Evolutionary conservation across 345 rosid genomes (phyloP), one percentile per base, ranked within the genome.

Genomic region (Syzygium aqueum): DNA sequence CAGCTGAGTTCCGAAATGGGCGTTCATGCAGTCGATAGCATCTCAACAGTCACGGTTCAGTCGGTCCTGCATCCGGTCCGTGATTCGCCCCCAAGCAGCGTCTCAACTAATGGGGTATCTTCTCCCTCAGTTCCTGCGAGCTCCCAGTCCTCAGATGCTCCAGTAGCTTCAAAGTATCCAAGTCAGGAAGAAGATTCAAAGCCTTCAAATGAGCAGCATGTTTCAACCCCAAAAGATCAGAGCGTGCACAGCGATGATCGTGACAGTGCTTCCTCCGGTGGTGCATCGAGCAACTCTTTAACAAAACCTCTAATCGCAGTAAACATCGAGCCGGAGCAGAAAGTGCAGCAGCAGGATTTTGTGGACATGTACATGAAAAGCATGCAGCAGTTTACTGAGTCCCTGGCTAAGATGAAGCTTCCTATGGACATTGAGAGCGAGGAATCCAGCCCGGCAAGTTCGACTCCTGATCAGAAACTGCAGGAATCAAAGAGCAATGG

Each of bases 331-430:
- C 94, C 94, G 43, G 98, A 98, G 92, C 90, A 93, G 87, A 95
- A 92, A 84, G 90, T 95, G 88, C 96, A 95, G 86, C 98, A 98
- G 93, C 99, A 98, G 92, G 99, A 98, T 51, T 93, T 95, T 86
- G 99, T 96, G 5, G 98, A 98, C 91, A 98, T 98, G 98, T 98
- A 98, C 90, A 94, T 96, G 98, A 98, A 98, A 92, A 96, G 99
- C 89, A 98, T 98, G 99, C 99, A 96, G 90, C 98, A 98, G 88
- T 98, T 98, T 90, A 98, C 99, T 1, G 99, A 98, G 91, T 98
- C 99, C 73, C 90, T 98, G 91, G 99, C 99, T 52, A 96, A 96
- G 93, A 98, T 98, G 99, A 98, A 96, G 92, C 98, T 98, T 84
- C 99, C 99, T 61, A 84, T 96, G 89, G 98, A 96, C 94, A 87